Base-by-base conservation (phyloP, 192 early-diverging fungal genomes). In the Backusella australiensis region DNA sequence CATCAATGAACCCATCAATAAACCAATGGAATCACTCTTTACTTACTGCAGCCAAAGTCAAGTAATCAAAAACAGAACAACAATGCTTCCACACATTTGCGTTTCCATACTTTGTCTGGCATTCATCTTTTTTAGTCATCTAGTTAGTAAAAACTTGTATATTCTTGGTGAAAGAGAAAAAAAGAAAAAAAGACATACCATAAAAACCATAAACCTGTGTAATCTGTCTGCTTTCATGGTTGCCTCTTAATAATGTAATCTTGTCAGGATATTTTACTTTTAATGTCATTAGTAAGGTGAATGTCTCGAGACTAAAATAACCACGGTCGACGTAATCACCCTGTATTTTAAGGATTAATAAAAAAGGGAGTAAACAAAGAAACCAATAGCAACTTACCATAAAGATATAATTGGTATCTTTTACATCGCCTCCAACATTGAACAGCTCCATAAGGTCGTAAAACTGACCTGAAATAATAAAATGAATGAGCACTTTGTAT, bases 301-400 rank as follows among this genome's bases (percentile, higher is more conserved):
- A 97, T 35, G 96, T 97, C 80, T 99, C 97, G 75, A 99, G 86
- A 86, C 93, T 94, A 85, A 97, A 97, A 87, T 97, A 98, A 42
- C 97, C 97, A 72, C 97, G 93, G 87, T 99, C 97, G 5, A 99
- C 97, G 86, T 97, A 99, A 83, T 99, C 97, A n/a, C 97, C 97
- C 93, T 95, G 65, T 29, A 9, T 11, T 32, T 23, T 15, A 26
- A 26, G 26, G 23, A 23, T 49, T 12, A 69, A 34, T 19, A 69
- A 71, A n/a, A 41, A 29, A 56, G 19, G 15, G 46, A 23, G 19
- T 17, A 35, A 59, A 63, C 11, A 14, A 63, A 63, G 21, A 26
- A 63, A 63, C 23, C 56, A 63, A 63, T 63, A 34, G 26, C 1
- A 15, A 29, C 19, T 35, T 74, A 96, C 94, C 96, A 99, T 98